Percentiles rank a stretch among this genome's conserved stretches.
These are phyloP conservation scores for Monosporozyma aerobia DNA, from an alignment of 805 yeast genomes.

Conservation along the genomic window DNA sequence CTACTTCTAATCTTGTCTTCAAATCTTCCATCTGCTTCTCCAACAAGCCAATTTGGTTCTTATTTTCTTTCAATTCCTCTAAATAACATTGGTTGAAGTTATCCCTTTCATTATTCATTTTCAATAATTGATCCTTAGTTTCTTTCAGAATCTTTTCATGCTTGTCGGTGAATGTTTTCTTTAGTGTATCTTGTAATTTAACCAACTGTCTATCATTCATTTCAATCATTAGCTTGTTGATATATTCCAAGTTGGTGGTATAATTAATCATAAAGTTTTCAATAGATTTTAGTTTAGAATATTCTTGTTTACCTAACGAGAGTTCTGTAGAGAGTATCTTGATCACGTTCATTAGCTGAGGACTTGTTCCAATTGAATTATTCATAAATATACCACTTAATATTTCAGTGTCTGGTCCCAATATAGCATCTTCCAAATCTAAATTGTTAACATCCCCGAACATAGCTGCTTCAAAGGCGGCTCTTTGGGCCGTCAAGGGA, in stretches of 20 bases:
- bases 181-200: slow-evolving; percentile 23
- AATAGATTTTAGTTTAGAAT: slow-evolving; percentile 44
- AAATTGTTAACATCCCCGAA: slow-evolving; percentile 48
- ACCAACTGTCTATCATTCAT: slow-evolving; percentile 24
- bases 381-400: slow-evolving; percentile 50
- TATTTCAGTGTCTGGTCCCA: slow-evolving; percentile 40
- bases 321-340: slow-evolving; percentile 46
- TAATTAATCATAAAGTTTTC: slow-evolving; percentile 47
- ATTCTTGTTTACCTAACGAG: slow-evolving; percentile 50
- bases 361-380: slow-evolving; percentile 48
- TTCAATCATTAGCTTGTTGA: slow-evolving; percentile 26
- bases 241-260: slow-evolving; percentile 26
- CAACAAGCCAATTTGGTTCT: slow-evolving; percentile 14
- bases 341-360: slow-evolving; percentile 47
- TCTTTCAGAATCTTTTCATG: slow-evolving; percentile 17
- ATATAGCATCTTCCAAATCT: slow-evolving; percentile 41
- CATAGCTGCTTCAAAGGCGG: slow-evolving; percentile 48
- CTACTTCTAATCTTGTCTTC: slow-evolving; percentile 28
- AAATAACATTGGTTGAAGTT: slow-evolving; percentile 7
- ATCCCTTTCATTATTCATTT: slow-evolving; percentile 11
- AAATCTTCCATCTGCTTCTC: slow-evolving; percentile 26
- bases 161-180: slow-evolving; percentile 20
- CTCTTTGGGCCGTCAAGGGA: slow-evolving; percentile 18
- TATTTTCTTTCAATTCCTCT: slow-evolving; percentile 8
- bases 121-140: slow-evolving; percentile 14